These are phyloP conservation scores for Leishmania martiniquensis DNA, from an alignment of 208 protist species.

Conservation along the genomic window DNA sequence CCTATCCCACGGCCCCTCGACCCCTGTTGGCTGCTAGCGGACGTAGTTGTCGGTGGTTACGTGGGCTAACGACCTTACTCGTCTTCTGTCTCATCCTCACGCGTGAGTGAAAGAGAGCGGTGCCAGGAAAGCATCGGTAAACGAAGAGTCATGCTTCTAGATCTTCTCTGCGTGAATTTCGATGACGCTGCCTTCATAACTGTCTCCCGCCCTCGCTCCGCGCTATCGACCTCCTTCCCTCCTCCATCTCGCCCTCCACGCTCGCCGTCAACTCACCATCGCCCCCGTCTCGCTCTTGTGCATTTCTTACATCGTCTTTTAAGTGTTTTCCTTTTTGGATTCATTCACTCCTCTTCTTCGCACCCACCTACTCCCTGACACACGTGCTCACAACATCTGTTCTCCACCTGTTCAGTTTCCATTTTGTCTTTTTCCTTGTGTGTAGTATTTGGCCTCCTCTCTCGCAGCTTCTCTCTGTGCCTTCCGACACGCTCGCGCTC, in stretches of 20 bases:
- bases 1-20: neutral
- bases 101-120: neutral
- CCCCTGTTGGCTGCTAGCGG: neutral
- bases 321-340: constrained; percentile 4
- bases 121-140: neutral
- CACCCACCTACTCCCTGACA: neutral
- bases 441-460: neutral
- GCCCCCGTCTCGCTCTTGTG: neutral
- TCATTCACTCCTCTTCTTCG: neutral
- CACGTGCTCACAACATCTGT: neutral
- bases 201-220: neutral
- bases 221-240: neutral
- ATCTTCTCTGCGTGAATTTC: neutral
- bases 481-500: neutral
- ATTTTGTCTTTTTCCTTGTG: neutral
- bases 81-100: neutral
- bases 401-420: neutral
- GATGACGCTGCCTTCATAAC: neutral
- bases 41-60: neutral
- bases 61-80: neutral
- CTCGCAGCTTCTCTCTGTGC: neutral
- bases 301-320: neutral
- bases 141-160: neutral
- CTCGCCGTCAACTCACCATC: neutral
- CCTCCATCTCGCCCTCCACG: no score